Evolutionary conservation across 2,329 filamentous ascomycete genomes (phyloP).

Genomic region (Pezizomycotina sp.): DNA sequence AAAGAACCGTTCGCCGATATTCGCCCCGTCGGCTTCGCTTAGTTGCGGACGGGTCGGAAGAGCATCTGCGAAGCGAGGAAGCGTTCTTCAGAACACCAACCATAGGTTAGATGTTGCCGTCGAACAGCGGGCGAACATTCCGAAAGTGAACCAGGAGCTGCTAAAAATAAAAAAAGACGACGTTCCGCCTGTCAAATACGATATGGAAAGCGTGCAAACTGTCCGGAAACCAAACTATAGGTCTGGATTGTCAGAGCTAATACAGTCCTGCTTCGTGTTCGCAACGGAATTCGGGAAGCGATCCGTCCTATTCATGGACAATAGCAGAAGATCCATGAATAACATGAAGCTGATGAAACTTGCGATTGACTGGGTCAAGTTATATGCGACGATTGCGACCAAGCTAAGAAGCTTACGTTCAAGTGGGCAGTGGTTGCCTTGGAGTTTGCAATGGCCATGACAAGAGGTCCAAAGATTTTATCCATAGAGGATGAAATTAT

Average conservation of each 20-base stretch:
- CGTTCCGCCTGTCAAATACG: constrained; percentile 89
- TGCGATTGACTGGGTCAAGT: constrained; percentile 90
- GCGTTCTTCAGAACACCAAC: constrained; percentile 59
- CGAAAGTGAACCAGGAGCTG: constrained; percentile 76
- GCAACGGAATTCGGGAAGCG: constrained; percentile 97
- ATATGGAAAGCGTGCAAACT: constrained; percentile 95
- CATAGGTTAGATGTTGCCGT: constrained; percentile 77
- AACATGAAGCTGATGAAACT: constrained; percentile 87
- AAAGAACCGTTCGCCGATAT: constrained; percentile 69
- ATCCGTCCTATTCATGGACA: constrained; percentile 87
- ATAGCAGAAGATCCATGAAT: constrained; percentile 89
- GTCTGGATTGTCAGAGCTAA: constrained; percentile 78
- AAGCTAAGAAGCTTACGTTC: constrained; percentile 88
- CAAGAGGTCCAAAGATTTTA: constrained; percentile 80
- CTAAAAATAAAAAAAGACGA: constrained; percentile 90
- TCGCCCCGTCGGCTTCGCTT: constrained; percentile 70
- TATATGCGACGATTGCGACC: constrained; percentile 95
- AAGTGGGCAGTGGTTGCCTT: constrained; percentile 90
- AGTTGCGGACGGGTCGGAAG: constrained; percentile 72
- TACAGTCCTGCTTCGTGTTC: constrained; percentile 95
- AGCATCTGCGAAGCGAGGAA: constrained; percentile 62
- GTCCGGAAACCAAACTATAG: constrained; percentile 71
- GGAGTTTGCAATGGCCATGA: constrained; percentile 96
- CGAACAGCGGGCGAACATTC: constrained; percentile 82
- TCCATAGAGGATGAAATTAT: constrained; percentile 77